Conservation (phyloP, 352 stramenopile species). For the Globisporangium rhizosaccharum region DNA sequence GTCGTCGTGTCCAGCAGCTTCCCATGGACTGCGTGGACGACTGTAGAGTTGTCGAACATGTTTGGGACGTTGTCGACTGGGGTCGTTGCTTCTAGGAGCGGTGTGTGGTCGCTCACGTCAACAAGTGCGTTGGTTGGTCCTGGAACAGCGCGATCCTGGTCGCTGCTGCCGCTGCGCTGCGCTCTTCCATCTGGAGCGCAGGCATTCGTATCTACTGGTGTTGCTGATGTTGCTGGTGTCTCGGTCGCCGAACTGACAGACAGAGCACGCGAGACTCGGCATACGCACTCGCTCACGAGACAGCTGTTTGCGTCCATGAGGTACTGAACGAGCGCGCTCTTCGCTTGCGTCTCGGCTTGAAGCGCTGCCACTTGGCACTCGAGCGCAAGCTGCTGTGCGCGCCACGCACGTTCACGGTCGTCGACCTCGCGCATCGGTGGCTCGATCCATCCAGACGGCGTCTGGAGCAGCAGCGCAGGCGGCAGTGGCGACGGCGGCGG, state of each 20-base stretch:
- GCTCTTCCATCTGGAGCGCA: conserved; percentile 10
- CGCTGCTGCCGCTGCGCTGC: neutral
- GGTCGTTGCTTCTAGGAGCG: neutral
- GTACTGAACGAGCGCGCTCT: conserved; percentile 9
- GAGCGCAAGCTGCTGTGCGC: conserved; percentile 4
- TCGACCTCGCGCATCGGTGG: neutral
- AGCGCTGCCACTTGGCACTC: conserved; percentile 14
- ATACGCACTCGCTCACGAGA: conserved; percentile 6
- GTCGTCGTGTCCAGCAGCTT: conserved; percentile 7
- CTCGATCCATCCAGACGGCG: neutral
- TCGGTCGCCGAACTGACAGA: neutral
- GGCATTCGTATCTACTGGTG: too few species aligned
- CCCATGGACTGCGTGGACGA: conserved; percentile 10
- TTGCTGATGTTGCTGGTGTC: too few species aligned
- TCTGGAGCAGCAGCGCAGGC: neutral
- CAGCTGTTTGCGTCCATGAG: conserved; percentile 10
- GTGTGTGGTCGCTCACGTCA: neutral
- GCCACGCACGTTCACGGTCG: conserved; percentile 4
- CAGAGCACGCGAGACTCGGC: neutral
- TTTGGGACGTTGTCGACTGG: neutral
- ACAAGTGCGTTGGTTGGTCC: neutral
- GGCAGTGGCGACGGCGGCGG: neutral
- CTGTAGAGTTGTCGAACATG: neutral
- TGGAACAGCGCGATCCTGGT: neutral
- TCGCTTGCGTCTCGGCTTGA: conserved; percentile 9